Base-by-base conservation (phyloP, 768 basidiomycete species). In the Suillus discolor region DNA sequence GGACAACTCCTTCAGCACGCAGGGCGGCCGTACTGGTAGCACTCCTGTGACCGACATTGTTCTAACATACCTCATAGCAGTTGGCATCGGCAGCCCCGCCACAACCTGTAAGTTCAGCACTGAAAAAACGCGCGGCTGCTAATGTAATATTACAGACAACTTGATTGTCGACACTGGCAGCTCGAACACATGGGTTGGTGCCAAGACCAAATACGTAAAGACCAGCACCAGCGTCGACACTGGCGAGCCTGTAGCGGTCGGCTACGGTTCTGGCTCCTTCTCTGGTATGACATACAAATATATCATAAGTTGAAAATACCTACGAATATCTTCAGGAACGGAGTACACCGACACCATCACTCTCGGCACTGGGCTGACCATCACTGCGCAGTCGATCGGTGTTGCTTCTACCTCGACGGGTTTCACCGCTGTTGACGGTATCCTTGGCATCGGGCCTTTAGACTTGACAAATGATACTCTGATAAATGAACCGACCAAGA, bases 171-270 rank as follows among this genome's bases (percentile, higher is more conserved):
- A 89, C 71, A 89, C 88, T 4, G 61, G 75, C 42, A 88, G 87
- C 74, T 88, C 89, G n/a, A 90, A 89, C 78, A 90, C 89, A 31
- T 91, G 89, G 89, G 79, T 91, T 51, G 88, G 89, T n/a, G 86
- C 89, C 31, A 68, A 31, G 13, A 75, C 69, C 25, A 13, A 75
- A 2, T 91, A 87, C 69, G 72, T 71, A n/a, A 65, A 67, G 67
- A 89, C 89, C 8, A 78, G 77, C 61, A 84, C 87, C 31, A 87
- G 85, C 64, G 70, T 45, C 15, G 65, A 79, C 67, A 89, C 87
- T 23, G 66, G 70, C 1, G 68, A 85, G 64, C 38, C 71, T 41
- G 86, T 90, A 65, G 73, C 80, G 18, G 85, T 88, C 36, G 71
- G 74, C 6, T 91, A 91, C 67, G 89, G 89, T 61, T 85, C 84